Percentiles rank a stretch among this genome's conserved stretches.
Conservation (phyloP, 345 rosid species). For the Draba incana region DNA sequence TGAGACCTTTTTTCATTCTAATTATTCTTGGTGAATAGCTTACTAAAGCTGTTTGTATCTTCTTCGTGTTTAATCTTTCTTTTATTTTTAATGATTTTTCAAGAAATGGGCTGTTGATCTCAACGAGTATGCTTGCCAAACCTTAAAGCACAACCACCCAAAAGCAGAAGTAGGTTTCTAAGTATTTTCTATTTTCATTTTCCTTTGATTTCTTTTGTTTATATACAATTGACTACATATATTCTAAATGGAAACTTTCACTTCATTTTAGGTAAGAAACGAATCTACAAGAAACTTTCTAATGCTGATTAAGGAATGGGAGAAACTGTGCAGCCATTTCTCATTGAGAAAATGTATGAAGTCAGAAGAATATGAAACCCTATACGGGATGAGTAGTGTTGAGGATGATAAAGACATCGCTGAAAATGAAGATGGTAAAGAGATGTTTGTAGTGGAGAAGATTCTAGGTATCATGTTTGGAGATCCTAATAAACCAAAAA, state of each 20-base stretch:
- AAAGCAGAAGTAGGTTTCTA: conserved; percentile 53
- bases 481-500: conserved; percentile 36
- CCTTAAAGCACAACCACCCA: conserved; percentile 62
- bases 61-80: not conserved
- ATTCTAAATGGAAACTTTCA: not conserved
- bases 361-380: conserved; percentile 28
- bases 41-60: not conserved
- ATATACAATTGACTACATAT: not conserved
- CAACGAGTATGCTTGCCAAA: conserved; percentile 58
- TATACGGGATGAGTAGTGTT: conserved; percentile 31
- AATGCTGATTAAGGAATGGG: conserved; percentile 62
- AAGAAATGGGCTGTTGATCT: conserved; percentile 86
- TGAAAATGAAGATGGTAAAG: conserved; percentile 42
- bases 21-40: not conserved
- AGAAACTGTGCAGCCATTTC: conserved; percentile 54
- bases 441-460: conserved; percentile 60
- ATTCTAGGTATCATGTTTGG: conserved; percentile 57
- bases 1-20: conserved; percentile 37
- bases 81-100: not conserved
- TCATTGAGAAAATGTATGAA: conserved; percentile 40
- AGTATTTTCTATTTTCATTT: not conserved
- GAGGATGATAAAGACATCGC: conserved; percentile 36
- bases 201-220: not conserved
- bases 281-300: conserved; percentile 66
- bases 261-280: conserved; percentile 60